Base-by-base conservation (phyloP, 306 rosid genomes). In the Vigna reflexopilosa region DNA sequence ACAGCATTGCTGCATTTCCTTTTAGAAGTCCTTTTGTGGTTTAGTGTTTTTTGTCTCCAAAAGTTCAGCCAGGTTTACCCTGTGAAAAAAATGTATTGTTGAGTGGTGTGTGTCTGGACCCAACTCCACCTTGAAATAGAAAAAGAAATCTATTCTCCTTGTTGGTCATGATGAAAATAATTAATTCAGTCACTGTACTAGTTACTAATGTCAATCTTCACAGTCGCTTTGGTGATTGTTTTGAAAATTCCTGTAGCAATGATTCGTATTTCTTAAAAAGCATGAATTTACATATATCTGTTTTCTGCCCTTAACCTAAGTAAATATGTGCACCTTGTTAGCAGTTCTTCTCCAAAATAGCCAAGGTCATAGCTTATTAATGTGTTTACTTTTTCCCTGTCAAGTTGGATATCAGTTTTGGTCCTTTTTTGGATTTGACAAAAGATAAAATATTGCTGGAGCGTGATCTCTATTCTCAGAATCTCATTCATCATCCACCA, bases 31-130 rank as follows among this genome's bases (percentile, higher is more conserved):
- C 16, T 15, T 13, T 16, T 2, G 24, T 69, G 64, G 50, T 70
- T 76, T 70, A 44, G 36, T 70, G 70, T 22, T 63, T 72, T 70
- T 66, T 16, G 32, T 40, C 67, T 36, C 73, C 51, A n/a, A 59
- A 4, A 45, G 50, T 77, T 32, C 49, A 70, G 74, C 50, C 51
- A 38, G 28, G 56, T 30, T 65, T 64, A 67, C 65, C 2, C 22
- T 54, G 48, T 34, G 13, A 71, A 42, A 69, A 50, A 16, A 50
- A 42, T 28, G 67, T 36, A 17, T 75, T 69, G 51, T 70, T 7
- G 1, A 28, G 17, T 70, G 77, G 54, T 54, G 30, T 55, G 16
- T 38, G 49, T 54, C 32, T 65, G 44, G 57, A 26, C 48, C 16
- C 10, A 36, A 12, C 48, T 40, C 51, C 50, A 36, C 22, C 42